These are phyloP conservation scores for Paragyromitra xinjiangensis DNA, from an alignment of 495 filamentous ascomycete species.

Conservation along the genomic window DNA sequence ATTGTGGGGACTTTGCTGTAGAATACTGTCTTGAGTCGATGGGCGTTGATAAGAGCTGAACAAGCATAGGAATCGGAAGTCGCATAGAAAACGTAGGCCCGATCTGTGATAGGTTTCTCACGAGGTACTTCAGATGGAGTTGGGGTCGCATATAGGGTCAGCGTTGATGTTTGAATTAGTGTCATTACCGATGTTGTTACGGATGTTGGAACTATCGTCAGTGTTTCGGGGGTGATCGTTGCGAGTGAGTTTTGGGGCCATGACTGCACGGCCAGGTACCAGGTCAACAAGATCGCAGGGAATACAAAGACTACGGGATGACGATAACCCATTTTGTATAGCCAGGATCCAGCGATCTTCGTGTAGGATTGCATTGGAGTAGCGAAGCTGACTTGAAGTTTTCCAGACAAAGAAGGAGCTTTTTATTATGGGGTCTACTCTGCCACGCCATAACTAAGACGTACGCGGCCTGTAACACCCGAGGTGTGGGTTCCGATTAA, in stretches of 20 bases:
- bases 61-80: conserved; percentile 58
- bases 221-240: not conserved
- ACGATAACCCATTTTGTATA: conserved; percentile 10
- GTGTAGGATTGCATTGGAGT: not conserved
- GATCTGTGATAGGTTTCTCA: conserved; percentile 12
- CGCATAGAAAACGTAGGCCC: conserved; percentile 60
- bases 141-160: not conserved
- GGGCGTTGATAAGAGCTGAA: conserved; percentile 59
- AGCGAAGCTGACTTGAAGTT: not conserved
- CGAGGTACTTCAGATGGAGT: not conserved
- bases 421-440: not conserved
- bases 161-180: not conserved
- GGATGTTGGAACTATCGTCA: not conserved
- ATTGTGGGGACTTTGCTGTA: conserved; percentile 53
- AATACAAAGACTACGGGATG: conserved; percentile 7
- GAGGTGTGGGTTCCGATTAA: not conserved
- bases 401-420: conserved; percentile 6
- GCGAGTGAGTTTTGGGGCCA: conserved; percentile 14
- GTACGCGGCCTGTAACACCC: not conserved
- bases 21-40: conserved; percentile 55
- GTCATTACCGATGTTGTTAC: not conserved
- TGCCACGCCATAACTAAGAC: not conserved
- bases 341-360: not conserved
- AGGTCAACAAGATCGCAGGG: conserved; percentile 11
- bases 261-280: conserved; percentile 22